Evolutionary conservation across 192 early-diverging fungal genomes (phyloP).

Genomic region (Dimargaris verticillata): DNA sequence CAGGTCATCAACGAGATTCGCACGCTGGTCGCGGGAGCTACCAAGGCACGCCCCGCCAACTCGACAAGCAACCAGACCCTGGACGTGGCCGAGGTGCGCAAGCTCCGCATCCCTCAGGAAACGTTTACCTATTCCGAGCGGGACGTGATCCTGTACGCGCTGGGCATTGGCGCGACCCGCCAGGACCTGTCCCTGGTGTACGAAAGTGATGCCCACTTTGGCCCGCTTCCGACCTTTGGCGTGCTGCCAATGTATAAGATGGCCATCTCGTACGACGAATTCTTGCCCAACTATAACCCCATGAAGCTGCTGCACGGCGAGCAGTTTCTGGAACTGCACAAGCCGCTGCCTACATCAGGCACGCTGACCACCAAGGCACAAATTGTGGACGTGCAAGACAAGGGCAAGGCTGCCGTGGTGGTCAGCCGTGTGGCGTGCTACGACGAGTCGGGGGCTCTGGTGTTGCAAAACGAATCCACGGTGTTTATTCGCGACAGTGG

Average conservation of each 20-base stretch:
- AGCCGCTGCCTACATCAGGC: constrained; percentile 72
- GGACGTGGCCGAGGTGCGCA: constrained; percentile 47
- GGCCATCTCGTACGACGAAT: constrained; percentile 37
- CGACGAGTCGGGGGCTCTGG: constrained; percentile 54
- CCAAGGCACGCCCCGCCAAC: constrained; percentile 17
- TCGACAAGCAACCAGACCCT: constrained; percentile 22
- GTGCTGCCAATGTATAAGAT: constrained; percentile 69
- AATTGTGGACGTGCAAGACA: constrained; percentile 90
- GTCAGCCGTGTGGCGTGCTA: constrained; percentile 65
- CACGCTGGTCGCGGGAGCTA: constrained; percentile 33
- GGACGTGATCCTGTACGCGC: constrained; percentile 85
- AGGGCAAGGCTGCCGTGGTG: constrained; percentile 81
- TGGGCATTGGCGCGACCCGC: constrained; percentile 84
- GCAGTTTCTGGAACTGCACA: constrained; percentile 82
- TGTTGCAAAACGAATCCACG: constrained; percentile 79
- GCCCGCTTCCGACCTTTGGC: constrained; percentile 80
- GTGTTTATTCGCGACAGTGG: constrained; percentile 88
- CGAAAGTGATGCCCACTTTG: constrained; percentile 74
- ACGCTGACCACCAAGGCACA: constrained; percentile 55
- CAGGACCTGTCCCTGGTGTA: constrained; percentile 80
- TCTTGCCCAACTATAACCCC: constrained; percentile 55
- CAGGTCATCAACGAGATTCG: constrained; percentile 61
- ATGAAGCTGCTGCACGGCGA: constrained; percentile 99
- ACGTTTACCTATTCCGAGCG: constrained; percentile 65
- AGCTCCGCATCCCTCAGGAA: constrained; percentile 30